These are phyloP conservation scores for Pythium monospermum DNA, from an alignment of 352 stramenopile genomes.

Conservation along the genomic window DNA sequence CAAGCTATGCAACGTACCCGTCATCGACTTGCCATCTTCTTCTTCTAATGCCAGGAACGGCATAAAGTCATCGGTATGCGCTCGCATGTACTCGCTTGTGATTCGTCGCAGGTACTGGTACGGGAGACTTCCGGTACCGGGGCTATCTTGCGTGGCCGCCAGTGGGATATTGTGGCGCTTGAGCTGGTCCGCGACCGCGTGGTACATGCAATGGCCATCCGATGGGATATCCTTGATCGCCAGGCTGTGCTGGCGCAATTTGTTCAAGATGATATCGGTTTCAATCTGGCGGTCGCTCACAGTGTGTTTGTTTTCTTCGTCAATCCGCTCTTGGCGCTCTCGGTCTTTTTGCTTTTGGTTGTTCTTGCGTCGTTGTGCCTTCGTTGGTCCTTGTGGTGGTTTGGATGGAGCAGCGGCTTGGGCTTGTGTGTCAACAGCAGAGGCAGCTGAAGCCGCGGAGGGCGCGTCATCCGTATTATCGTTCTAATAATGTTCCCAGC, in stretches of 20 bases:
- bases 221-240: constrained; percentile 92
- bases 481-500: constrained; percentile 5
- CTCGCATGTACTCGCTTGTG: constrained; percentile 75
- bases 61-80: constrained; percentile 88
- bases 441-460: constrained; percentile 1
- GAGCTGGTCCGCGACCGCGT: constrained; percentile 92
- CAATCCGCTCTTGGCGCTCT: constrained; percentile 65
- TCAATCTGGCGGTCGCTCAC: constrained; percentile 82
- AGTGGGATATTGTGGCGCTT: constrained; percentile 39
- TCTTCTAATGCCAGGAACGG: constrained; percentile 86
- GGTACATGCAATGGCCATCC: constrained; percentile 98
- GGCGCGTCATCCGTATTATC: constrained; percentile 2
- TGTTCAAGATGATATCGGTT: constrained; percentile 57
- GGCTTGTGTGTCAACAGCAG: too few species aligned
- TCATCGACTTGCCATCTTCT: constrained; percentile 27
- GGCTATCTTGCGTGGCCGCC: too few species aligned
- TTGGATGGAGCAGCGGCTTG: constrained; percentile 4
- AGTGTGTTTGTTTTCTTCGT: constrained; percentile 72
- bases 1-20: constrained; percentile 17
- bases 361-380: constrained; percentile 71
- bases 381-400: constrained; percentile 39
- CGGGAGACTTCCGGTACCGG: constrained; percentile 27
- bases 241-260: constrained; percentile 49
- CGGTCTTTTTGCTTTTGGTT: constrained; percentile 75
- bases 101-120: constrained; percentile 69